Evolutionary conservation across 2,329 filamentous ascomycete species (phyloP).

Genomic region (Talaromyces sp.): DNA sequence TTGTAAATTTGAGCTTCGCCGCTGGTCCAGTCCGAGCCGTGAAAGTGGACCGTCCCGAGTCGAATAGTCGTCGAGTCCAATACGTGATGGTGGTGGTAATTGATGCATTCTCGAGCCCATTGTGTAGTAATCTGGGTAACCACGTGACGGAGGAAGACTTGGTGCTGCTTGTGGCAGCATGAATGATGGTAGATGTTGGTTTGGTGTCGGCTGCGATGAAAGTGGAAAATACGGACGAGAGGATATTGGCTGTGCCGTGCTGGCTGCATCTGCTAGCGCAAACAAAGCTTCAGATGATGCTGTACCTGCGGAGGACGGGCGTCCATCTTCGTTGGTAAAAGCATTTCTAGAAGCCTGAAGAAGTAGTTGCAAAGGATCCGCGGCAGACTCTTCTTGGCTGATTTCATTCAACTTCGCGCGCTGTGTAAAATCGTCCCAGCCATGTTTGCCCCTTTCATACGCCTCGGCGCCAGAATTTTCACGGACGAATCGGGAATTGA

Average conservation of each 20-base stretch:
- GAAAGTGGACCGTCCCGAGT: constrained; percentile 28
- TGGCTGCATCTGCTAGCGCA: constrained; percentile 33
- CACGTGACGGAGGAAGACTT: constrained; percentile 31
- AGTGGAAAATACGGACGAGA: constrained; percentile 21
- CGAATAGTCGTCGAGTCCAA: constrained; percentile 31
- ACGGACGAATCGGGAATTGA: constrained; percentile 34
- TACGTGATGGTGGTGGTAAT: constrained; percentile 39
- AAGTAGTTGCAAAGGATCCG: constrained; percentile 26
- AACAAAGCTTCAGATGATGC: constrained; percentile 29
- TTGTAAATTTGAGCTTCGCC: constrained; percentile 2
- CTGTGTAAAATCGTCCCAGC: constrained; percentile 42
- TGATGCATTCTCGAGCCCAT: constrained; percentile 33
- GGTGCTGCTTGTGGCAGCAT: constrained; percentile 28
- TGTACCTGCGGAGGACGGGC: constrained; percentile 8
- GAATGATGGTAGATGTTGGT: constrained; percentile 30
- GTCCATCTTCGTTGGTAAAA: constrained; percentile 17
- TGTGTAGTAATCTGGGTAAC: constrained; percentile 38
- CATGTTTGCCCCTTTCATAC: constrained; percentile 33
- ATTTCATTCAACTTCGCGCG: constrained; percentile 40
- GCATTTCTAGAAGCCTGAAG: constrained; percentile 30
- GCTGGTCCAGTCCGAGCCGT: constrained; percentile 12
- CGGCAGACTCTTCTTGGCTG: constrained; percentile 25
- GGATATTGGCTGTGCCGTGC: constrained; percentile 30
- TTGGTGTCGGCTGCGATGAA: constrained; percentile 8
- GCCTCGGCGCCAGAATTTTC: constrained; percentile 32